Conservation (phyloP, 306 rosid species). For the Cucurbita pepo region DNA sequence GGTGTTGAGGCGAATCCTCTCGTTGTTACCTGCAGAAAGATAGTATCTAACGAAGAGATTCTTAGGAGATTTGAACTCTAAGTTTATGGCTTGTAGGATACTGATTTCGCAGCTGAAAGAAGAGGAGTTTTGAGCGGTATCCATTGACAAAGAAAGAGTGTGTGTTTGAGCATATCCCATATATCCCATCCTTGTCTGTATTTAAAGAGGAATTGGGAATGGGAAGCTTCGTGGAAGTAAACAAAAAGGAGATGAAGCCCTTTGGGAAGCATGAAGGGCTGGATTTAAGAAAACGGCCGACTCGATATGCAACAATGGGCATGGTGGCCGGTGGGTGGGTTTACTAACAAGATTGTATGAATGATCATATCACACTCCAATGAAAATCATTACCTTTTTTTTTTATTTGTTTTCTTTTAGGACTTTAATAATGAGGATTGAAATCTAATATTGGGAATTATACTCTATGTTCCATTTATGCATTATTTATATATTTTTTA, state of each 20-base stretch:
- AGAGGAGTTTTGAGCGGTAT: not conserved
- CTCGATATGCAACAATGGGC: not conserved
- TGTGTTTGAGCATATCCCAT: not conserved
- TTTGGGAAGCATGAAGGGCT: not conserved
- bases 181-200: not conserved
- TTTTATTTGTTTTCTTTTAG: not conserved
- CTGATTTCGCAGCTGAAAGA: slow-evolving; percentile 19
- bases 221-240: not conserved
- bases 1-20: slow-evolving; percentile 28
- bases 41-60: slow-evolving; percentile 37
- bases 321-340: not conserved
- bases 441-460: not conserved
- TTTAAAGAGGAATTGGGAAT: not conserved
- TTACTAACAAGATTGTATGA: not conserved
- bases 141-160: not conserved
- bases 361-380: too few relatives aligned
- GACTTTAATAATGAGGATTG: not conserved
- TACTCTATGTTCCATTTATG: not conserved
- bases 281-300: not conserved
- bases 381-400: too few relatives aligned
- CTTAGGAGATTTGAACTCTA: slow-evolving; percentile 16
- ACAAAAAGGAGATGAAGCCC: not conserved
- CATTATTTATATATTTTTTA: not conserved
- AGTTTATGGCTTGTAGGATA: slow-evolving; percentile 8
- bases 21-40: slow-evolving; percentile 35